Evolutionary conservation across 1,139 yeast genomes (phyloP), one percentile per base, ranked within the genome.

Genomic region (Hemisphaericaspora lyxosophila): DNA sequence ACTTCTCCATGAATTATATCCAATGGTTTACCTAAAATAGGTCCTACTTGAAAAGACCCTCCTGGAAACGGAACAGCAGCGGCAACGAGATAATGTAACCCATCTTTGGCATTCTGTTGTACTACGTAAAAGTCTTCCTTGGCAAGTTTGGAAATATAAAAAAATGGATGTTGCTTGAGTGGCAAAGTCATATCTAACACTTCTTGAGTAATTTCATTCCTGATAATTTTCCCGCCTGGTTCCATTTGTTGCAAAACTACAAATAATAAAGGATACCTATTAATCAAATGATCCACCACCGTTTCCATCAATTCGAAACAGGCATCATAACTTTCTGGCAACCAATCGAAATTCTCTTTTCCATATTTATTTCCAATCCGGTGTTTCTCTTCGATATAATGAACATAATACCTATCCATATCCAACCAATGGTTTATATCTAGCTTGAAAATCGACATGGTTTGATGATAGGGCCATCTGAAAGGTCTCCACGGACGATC

Each of bases 401-500:
- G 82, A 56, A 79, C 66, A 53, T 81, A 83, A 59, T 80, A 82
- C 55, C 80, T 82, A 57, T 83, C 89, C 89, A 83, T 83, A 51
- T 82, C 89, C 41, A 83, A 63, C 90, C 89, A 83, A 55, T 83
- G 86, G 55, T 82, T 80, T 23, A 81, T 67, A 50, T 82, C 86
- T 25, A 83, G 68, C 54, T 79, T 79, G 64, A 73, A 82, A 36
- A 82, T 80, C 11, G 85, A 76, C 90, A 83, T 83, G 2, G 89
- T 83, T 59, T 83, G 90, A 55, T 82, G 88, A 53, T 82, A 82
- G 16, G 89, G 89, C 83, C 85, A 81, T 52, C 89, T 66, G 60
- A 83, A 83, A 4, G 89, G 88, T 57, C 90, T 69, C 89, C 90
- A 83, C 11, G 89, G 88, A 55, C 89, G 70, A 50, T 81, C 89